phyloP scores from a whole-genome alignment of 768 basidiomycete genomes.

The Suillus spraguei region DNA sequence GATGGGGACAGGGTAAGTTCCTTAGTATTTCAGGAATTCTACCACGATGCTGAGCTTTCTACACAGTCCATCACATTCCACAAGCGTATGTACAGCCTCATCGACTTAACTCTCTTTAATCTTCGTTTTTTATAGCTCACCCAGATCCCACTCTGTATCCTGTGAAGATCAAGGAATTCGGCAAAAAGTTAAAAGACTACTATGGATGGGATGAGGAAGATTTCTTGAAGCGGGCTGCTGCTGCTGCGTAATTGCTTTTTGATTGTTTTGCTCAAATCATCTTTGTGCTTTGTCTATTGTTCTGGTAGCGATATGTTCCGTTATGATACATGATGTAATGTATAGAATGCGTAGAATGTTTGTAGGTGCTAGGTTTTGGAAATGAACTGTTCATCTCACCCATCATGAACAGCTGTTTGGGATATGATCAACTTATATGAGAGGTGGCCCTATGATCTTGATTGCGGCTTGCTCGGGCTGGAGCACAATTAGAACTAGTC shows the following conservation, averaged over 20 bases:
- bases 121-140: slow-evolving; percentile 53
- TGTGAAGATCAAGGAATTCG: slow-evolving; percentile 50
- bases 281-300: neutral
- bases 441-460: slow-evolving; percentile 4
- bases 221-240: slow-evolving; percentile 31
- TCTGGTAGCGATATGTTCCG: neutral
- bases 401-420: neutral
- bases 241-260: slow-evolving; percentile 8
- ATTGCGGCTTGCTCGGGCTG: slow-evolving; percentile 9
- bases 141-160: slow-evolving; percentile 68
- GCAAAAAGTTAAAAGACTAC: slow-evolving; percentile 56
- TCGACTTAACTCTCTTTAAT: slow-evolving; percentile 1
- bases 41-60: slow-evolving; percentile 9
- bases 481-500: slow-evolving; percentile 7
- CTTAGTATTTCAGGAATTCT: neutral
- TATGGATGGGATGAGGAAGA: slow-evolving; percentile 68
- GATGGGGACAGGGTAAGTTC: slow-evolving; percentile 44
- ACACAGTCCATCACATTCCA: slow-evolving; percentile 73
- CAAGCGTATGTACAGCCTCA: slow-evolving; percentile 52
- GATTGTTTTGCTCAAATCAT: neutral
- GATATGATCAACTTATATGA: neutral
- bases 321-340: slow-evolving; percentile 3
- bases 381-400: neutral
- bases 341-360: neutral
- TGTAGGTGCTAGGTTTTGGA: neutral